Conservation (phyloP, 352 stramenopile genomes). For the Pythium apleroticum region DNA sequence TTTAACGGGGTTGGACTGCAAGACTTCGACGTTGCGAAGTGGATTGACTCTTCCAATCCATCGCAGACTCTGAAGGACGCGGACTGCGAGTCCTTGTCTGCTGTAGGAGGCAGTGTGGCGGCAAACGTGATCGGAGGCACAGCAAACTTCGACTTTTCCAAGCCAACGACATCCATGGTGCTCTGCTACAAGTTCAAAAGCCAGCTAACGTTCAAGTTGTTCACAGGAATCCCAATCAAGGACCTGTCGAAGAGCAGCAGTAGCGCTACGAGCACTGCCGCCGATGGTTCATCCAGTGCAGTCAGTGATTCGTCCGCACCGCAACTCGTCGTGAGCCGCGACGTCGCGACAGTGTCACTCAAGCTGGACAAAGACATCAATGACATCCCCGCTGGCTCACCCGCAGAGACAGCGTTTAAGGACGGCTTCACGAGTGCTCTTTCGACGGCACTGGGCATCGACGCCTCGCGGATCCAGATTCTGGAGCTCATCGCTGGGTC, state of each 20-base stretch:
- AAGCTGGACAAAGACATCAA: slow-evolving; percentile 65
- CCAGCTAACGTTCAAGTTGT: slow-evolving; percentile 50
- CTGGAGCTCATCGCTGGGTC: slow-evolving; percentile 49
- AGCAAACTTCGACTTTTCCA: slow-evolving; percentile 44
- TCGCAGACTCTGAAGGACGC: slow-evolving; percentile 28
- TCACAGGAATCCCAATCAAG: slow-evolving; percentile 38
- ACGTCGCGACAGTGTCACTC: slow-evolving; percentile 49
- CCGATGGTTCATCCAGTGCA: slow-evolving; percentile 19
- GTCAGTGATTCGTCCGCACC: slow-evolving; percentile 29
- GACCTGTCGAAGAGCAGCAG: slow-evolving; percentile 30
- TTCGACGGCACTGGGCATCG: slow-evolving; percentile 44
- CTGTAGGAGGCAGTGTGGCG: slow-evolving; percentile 39
- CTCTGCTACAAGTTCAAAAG: slow-evolving; percentile 65
- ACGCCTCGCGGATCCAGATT: slow-evolving; percentile 51
- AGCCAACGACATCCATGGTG: slow-evolving; percentile 39
- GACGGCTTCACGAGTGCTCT: slow-evolving; percentile 35
- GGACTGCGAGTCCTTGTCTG: slow-evolving; percentile 40
- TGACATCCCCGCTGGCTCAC: slow-evolving; percentile 46
- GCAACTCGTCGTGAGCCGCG: slow-evolving; percentile 40
- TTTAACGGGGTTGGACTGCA: slow-evolving; percentile 56
- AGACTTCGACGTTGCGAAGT: slow-evolving; percentile 67
- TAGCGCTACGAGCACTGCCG: background rate
- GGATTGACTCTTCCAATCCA: slow-evolving; percentile 33
- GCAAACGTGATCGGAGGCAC: slow-evolving; percentile 37
- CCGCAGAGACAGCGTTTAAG: slow-evolving; percentile 55